Evolutionary conservation across 805 yeast genomes (phyloP).

Genomic region (Teunomyces cretensis): DNA sequence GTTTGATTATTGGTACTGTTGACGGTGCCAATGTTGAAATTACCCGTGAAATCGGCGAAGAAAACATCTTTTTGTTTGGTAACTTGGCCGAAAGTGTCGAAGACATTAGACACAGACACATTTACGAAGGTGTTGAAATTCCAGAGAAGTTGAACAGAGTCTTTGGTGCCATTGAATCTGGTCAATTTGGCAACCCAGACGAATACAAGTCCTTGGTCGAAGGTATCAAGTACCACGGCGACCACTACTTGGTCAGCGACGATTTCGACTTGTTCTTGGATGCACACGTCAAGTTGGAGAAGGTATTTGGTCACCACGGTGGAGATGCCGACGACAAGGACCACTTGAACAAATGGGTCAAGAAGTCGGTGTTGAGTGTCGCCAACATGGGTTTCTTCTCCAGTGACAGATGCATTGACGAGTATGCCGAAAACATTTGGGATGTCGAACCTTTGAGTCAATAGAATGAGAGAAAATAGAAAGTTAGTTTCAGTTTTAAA

Average conservation of each 20-base stretch:
- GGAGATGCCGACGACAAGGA: conserved; percentile 46
- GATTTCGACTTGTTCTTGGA: conserved; percentile 86
- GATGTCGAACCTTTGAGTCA: conserved; percentile 69
- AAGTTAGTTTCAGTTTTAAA: background rate
- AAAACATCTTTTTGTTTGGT: conserved; percentile 89
- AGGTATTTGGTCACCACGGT: conserved; percentile 54
- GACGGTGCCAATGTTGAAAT: conserved; percentile 97
- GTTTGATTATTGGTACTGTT: conserved; percentile 90
- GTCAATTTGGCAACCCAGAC: conserved; percentile 67
- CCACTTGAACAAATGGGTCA: conserved; percentile 67
- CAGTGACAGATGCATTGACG: conserved; percentile 87
- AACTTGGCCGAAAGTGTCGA: conserved; percentile 89
- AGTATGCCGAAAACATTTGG: conserved; percentile 92
- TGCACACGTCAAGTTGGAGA: conserved; percentile 76
- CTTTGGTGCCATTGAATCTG: conserved; percentile 63
- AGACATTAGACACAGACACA: conserved; percentile 74
- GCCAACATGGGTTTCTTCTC: conserved; percentile 94
- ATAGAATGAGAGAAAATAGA: conserved; percentile 8
- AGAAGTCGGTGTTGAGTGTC: conserved; percentile 72
- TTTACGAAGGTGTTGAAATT: conserved; percentile 55
- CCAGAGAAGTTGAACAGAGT: conserved; percentile 64
- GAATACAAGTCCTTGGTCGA: conserved; percentile 71
- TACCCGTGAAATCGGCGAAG: conserved; percentile 91
- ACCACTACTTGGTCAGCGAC: conserved; percentile 81
- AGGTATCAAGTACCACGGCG: conserved; percentile 71